Conservation (phyloP, 176 grass and related monocot species). For the Tuctoria greenei region DNA sequence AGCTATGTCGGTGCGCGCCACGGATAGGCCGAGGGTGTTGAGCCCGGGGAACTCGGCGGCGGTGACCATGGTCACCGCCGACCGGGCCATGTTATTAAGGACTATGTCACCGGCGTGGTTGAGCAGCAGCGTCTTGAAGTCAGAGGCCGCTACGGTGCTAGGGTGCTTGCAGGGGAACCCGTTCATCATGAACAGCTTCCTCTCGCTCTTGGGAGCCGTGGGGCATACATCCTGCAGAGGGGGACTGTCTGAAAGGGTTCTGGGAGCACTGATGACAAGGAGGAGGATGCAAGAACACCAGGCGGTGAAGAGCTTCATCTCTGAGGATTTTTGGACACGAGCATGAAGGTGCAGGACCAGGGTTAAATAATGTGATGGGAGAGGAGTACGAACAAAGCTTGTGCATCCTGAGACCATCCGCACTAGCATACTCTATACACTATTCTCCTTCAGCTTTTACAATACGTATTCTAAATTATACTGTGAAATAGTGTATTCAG, state of each 20-base stretch:
- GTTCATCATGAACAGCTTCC: slow-evolving; percentile 46
- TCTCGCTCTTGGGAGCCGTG: slow-evolving; percentile 41
- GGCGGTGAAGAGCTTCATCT: slow-evolving; percentile 37
- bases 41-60: slow-evolving; percentile 55
- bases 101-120: slow-evolving; percentile 33
- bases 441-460: too few relatives aligned
- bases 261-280: slow-evolving; percentile 14
- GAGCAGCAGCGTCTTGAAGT: slow-evolving; percentile 62
- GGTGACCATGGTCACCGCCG: slow-evolving; percentile 48
- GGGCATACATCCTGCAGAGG: slow-evolving; percentile 61
- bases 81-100: slow-evolving; percentile 41
- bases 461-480: too few relatives aligned
- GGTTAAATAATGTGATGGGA: slow-evolving; percentile 29
- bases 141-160: slow-evolving; percentile 41
- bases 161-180: slow-evolving; percentile 57
- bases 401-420: too few relatives aligned
- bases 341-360: background rate
- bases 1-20: slow-evolving; percentile 46
- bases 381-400: slow-evolving; percentile 29
- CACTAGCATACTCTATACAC: too few relatives aligned
- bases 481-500: too few relatives aligned
- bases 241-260: slow-evolving; percentile 30
- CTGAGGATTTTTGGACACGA: background rate
- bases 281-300: slow-evolving; percentile 14
- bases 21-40: slow-evolving; percentile 54